phyloP scores from a whole-genome alignment of 306 rosid genomes.

The Casuarina glauca region DNA sequence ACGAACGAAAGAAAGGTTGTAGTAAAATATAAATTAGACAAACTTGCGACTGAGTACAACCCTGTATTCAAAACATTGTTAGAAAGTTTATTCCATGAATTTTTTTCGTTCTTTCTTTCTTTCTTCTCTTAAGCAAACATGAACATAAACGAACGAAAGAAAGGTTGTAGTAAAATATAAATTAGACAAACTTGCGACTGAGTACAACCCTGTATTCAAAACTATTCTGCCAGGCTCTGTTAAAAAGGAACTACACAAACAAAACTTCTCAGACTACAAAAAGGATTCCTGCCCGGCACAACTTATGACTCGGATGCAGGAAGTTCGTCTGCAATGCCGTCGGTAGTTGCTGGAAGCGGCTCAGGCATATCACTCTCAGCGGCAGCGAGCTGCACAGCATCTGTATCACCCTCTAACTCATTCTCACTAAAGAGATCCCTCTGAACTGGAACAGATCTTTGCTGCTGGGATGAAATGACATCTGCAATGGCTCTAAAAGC shows the following conservation, averaged over 20 bases:
- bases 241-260: not conserved
- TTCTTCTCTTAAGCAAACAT: no score
- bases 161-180: no score
- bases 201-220: not conserved
- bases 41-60: no score
- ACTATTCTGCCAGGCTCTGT: not conserved
- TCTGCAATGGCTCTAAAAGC: constrained; percentile 77
- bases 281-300: not conserved
- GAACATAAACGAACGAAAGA: no score
- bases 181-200: no score
- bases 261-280: not conserved
- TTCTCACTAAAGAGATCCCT: constrained; percentile 65
- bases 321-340: constrained; percentile 13
- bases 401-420: constrained; percentile 55
- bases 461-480: constrained; percentile 79
- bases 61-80: not conserved
- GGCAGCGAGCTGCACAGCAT: constrained; percentile 28
- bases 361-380: not conserved
- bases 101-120: no score
- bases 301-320: constrained; percentile 9
- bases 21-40: no score
- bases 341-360: not conserved
- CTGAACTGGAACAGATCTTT: constrained; percentile 69
- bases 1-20: not conserved
- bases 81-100: no score